Conservation (phyloP, 78 protist genomes). For the Goniomonas avonlea region DNA sequence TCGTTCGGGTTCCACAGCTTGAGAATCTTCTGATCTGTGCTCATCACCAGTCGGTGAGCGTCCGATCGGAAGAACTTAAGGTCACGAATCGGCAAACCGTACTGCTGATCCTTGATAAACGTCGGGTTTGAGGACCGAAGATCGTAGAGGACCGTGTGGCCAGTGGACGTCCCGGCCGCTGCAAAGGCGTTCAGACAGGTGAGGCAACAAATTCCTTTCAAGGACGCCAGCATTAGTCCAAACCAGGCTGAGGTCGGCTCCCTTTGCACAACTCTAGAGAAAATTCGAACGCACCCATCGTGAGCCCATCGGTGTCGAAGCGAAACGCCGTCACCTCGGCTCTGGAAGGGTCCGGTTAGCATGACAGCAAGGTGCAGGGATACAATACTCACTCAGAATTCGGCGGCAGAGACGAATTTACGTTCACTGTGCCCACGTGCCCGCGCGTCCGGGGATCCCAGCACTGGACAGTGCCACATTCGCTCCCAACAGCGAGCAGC, state of each 20-base stretch:
- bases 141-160: slow-evolving; percentile 76
- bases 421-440: neutral
- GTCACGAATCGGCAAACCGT: slow-evolving; percentile 58
- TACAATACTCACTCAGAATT: no score
- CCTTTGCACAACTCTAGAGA: no score
- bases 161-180: slow-evolving; percentile 75
- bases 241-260: no score
- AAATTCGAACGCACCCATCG: no score
- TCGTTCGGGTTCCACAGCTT: slow-evolving; percentile 57
- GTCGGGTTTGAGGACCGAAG: slow-evolving; percentile 50
- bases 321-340: slow-evolving; percentile 24
- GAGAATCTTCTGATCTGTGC: slow-evolving; percentile 57
- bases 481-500: slow-evolving; percentile 48
- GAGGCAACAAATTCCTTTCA: no score
- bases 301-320: slow-evolving; percentile 56
- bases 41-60: slow-evolving; percentile 32
- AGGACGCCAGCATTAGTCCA: no score
- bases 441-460: slow-evolving; percentile 38
- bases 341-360: slow-evolving; percentile 29
- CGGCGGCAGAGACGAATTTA: no score
- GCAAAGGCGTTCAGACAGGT: no score
- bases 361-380: no score
- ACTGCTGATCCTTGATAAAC: slow-evolving; percentile 73
- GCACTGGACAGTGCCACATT: slow-evolving; percentile 35
- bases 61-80: slow-evolving; percentile 49